These are phyloP conservation scores for Aspergillus uvarum DNA, from an alignment of 2,329 filamentous ascomycete genomes.

Conservation along the genomic window DNA sequence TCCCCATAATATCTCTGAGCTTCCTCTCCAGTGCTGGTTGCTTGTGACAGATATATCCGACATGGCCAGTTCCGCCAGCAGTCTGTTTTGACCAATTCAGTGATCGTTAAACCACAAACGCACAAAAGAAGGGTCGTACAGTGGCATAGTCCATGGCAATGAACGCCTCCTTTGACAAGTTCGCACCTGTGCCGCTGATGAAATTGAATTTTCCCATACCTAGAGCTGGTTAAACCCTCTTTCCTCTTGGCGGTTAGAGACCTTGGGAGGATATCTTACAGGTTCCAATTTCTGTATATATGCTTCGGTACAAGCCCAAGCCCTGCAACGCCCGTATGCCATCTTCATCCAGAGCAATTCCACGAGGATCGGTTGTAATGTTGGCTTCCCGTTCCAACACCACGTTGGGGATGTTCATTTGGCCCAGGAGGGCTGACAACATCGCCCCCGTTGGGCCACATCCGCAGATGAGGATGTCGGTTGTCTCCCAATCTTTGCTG, in stretches of 20 bases:
- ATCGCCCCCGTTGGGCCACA: conserved; percentile 35
- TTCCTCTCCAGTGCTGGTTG: conserved; percentile 31
- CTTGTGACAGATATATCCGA: conserved; percentile 33
- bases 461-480: conserved; percentile 35
- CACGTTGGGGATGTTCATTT: conserved; percentile 24
- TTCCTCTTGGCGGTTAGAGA: no score
- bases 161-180: no score
- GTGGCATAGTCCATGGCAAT: no score
- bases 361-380: conserved; percentile 35
- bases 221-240: no score
- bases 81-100: neutral
- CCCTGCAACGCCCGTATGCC: conserved; percentile 32
- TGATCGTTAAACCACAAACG: neutral
- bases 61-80: conserved; percentile 24
- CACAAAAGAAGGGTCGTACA: no score
- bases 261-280: conserved; percentile 14
- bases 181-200: no score
- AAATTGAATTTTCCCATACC: no score
- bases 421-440: conserved; percentile 29
- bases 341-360: conserved; percentile 35
- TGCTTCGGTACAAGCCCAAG: conserved; percentile 27
- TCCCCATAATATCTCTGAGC: conserved; percentile 18
- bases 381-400: conserved; percentile 31
- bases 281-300: conserved; percentile 30
- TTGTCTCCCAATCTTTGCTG: conserved; percentile 1